Evolutionary conservation across 306 rosid species (phyloP), one percentile per base, ranked within the genome.

Genomic region (Aeschynomene evenia): DNA sequence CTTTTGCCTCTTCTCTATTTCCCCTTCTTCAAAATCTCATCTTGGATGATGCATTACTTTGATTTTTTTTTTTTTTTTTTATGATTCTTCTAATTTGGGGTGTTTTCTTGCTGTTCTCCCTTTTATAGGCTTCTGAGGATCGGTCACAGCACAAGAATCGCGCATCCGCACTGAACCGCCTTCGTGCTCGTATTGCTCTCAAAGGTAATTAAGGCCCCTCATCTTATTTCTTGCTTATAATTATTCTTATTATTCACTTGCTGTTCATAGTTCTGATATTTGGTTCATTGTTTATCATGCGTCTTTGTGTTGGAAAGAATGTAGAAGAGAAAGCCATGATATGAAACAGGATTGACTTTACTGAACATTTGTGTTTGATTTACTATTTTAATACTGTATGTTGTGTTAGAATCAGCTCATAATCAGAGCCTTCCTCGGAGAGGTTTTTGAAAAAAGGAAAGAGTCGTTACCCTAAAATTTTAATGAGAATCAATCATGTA

Each of bases 121-220:
- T 16, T 18, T 49, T 49, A 2, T 67, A 90, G 97, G 98, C 98
- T 71, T 85, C 77, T 15, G 98, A 94, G 84, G 98, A 90, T 34
- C 92, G 98, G 21, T 94, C 97, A 5, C 98, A 90, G 77, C 97
- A 94, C 74, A 87, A 64, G 92, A 94, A 94, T 59, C 97, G 96
- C 4, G 88, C 87, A 10, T 86, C 90, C 18, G 98, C 98, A 9
- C 63, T 94, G 54, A 69, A 79, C 2, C 96, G 96, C n/a, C 92
- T 94, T 9, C 96, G 98, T 29, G 57, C 89, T 54, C 88, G 87
- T 24, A 77, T 94, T 31, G 98, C 98, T 48, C 87, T 94, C 40
- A 85, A 81, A 70, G 91, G 96, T 87, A 54, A 65, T 45, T 22
- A 2, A 16, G 33, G 4, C 19, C 1, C 1, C 28, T 26, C 29